Evolutionary conservation across 2,329 filamentous ascomycete genomes (phyloP), one percentile per base, ranked within the genome.

Genomic region (Colletotrichum siamense): DNA sequence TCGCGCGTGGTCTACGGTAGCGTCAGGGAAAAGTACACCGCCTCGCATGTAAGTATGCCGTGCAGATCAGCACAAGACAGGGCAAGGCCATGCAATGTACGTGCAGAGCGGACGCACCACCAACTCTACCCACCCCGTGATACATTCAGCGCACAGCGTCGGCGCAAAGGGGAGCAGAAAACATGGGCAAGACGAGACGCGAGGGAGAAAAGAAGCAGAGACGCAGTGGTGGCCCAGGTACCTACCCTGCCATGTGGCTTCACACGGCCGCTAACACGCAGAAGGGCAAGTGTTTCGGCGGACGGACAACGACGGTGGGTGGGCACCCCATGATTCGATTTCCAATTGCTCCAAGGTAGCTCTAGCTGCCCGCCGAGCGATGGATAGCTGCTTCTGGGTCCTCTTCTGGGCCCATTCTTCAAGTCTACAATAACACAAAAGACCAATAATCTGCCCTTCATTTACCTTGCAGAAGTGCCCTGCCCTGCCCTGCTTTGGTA

Each of bases 211-310:
- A 52, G 22, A 52, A 8, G 44, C 44, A 52, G 44, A 52, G 10
- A 22, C 44, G 44, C 44, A 6, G 10, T 52, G 6, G 44, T 12
- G 44, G 44, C 44, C 44, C 44, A 32, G n/a, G 72, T n/a, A 55
- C 39, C 44, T 44, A 52, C 28, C 30, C 32, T 68, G 30, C 63
- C 73, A 73, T 76, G 73, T 73, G 69, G 63, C 73, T 64, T 36
- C 18, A 57, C 69, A 49, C 32, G 63, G 73, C 73, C 70, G 64
- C 70, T 73, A 73, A 44, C 59, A 76, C 73, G 22, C 70, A 44
- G 68, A 65, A 76, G 39, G 70, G 64, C 22, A 76, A 76, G 70
- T 69, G 73, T 76, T 76, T 69, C 70, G 70, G 70, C 70, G 52
- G 36, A 34, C 30, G 55, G 63, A 22, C 39, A 26, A 22, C 65